Evolutionary conservation across 495 filamentous ascomycete genomes (phyloP), one percentile per base, ranked within the genome.

Genomic region (Podospora fimiseda): DNA sequence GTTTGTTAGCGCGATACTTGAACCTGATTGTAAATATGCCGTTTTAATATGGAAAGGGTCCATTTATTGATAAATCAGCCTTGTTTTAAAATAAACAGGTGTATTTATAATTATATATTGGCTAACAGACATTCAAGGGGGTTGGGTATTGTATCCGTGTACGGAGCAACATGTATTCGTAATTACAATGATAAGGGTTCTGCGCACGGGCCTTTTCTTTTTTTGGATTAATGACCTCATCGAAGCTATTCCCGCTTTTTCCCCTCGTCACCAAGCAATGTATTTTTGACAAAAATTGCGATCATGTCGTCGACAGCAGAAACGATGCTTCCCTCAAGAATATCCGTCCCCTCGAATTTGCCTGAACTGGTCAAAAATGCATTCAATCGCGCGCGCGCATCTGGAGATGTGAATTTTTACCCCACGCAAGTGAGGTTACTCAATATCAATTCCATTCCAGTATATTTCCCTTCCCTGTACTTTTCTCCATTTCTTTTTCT

Each of bases 401-500:
- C 60, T 40, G 76, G 78, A 16, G 73, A 80, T 53, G 69, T 87
- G 16, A 63, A 72, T 18, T 86, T 84, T 62, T 85, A 80, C 45
- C 68, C 74, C 15, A 84, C 82, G 1, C 73, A 85, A 45, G 72
- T 83, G 22, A 66, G 76, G 11, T 68, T 81, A 50, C 57, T 87
- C 37, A 68, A 71, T 50, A 65, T 74, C 4, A 70, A 73, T 52
- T 79, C 77, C 15, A 67, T 85, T 21, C 73, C 80, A 2, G 81
- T 85, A 63, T 23, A 51, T 45, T 16, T 0, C 21, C 13, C n/a
- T 22, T 20, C 43, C 9, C 11, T 33, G 27, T 33, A 6, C 5
- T 48, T 15, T 19, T 14, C 24, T 8, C 6, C 14, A 9, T 41
- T 41, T 41, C 16, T 41, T 41, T 18, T 18, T 18, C 16, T 41